Conservation (phyloP, 805 yeast species). For the Torulaspora indica region DNA sequence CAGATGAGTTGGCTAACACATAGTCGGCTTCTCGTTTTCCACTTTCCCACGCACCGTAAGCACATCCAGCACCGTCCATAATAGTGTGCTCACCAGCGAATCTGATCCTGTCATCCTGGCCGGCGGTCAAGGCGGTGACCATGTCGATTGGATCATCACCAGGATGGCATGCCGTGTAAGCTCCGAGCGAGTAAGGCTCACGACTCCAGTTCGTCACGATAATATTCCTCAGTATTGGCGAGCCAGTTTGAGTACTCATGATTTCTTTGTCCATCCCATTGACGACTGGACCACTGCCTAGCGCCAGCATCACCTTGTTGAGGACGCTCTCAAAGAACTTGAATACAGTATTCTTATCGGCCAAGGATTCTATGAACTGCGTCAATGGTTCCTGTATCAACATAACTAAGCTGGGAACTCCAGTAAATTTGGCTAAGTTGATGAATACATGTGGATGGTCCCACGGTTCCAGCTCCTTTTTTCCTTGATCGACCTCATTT, state of each 20-base stretch:
- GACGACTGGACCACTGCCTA: constrained; percentile 16
- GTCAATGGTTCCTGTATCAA: constrained; percentile 74
- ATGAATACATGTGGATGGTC: constrained; percentile 58
- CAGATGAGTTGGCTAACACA: constrained; percentile 25
- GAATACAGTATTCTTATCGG: constrained; percentile 54
- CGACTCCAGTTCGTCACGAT: constrained; percentile 69
- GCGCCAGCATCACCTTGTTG: constrained; percentile 25
- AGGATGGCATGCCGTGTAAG: constrained; percentile 68
- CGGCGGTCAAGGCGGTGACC: constrained; percentile 56
- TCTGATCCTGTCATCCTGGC: constrained; percentile 51
- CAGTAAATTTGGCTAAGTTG: constrained; percentile 49
- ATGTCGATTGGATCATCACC: constrained; percentile 66
- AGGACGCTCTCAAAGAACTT: constrained; percentile 49
- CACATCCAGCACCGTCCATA: constrained; percentile 85
- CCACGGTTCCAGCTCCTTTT: constrained; percentile 33
- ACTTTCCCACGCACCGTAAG: constrained; percentile 83
- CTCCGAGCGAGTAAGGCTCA: constrained; percentile 75
- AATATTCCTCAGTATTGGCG: constrained; percentile 40
- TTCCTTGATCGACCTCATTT: constrained; percentile 2
- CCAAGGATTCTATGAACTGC: constrained; percentile 48
- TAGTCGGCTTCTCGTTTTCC: constrained; percentile 55
- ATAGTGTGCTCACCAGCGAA: constrained; percentile 93
- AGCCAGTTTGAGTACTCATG: background rate
- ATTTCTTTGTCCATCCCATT: constrained; percentile 10
- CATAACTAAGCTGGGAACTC: constrained; percentile 53